Conservation (phyloP, 306 rosid species). For the Medicago lupulina region DNA sequence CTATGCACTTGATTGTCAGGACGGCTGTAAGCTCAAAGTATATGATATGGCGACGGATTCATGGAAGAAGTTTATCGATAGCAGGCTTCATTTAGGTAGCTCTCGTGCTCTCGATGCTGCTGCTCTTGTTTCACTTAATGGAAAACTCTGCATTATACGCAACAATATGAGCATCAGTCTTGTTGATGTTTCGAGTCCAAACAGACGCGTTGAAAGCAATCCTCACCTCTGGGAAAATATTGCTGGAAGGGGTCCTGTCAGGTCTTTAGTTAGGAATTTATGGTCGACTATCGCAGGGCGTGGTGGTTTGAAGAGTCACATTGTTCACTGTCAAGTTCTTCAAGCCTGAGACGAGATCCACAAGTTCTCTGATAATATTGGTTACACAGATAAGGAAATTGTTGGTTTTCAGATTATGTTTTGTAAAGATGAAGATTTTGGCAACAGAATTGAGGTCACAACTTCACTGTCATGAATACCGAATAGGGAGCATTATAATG, state of each 20-base stretch:
- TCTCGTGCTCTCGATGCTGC: constrained; percentile 94
- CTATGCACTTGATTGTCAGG: constrained; percentile 87
- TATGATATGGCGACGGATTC: constrained; percentile 82
- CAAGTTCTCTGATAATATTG: constrained; percentile 34
- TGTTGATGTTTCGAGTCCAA: constrained; percentile 78
- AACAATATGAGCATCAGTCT: constrained; percentile 98
- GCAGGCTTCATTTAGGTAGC: constrained; percentile 93
- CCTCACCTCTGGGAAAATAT: constrained; percentile 97
- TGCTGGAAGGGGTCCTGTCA: constrained; percentile 85
- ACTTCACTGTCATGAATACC: constrained; percentile 58
- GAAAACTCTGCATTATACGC: constrained; percentile 95
- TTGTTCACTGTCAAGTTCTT: constrained; percentile 97
- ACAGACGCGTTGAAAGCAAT: constrained; percentile 74
- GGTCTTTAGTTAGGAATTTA: constrained; percentile 77
- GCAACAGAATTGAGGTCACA: constrained; percentile 63
- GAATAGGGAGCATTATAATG: constrained; percentile 68
- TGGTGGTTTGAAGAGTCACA: constrained; percentile 89
- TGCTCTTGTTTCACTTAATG: constrained; percentile 92
- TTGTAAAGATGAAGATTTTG: constrained; percentile 57
- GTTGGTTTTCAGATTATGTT: constrained; percentile 34
- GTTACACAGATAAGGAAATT: constrained; percentile 43
- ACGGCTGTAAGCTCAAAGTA: constrained; percentile 93
- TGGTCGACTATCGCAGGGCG: constrained; percentile 96
- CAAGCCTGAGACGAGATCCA: constrained; percentile 64
- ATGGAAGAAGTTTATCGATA: constrained; percentile 94